Evolutionary conservation across 2,329 filamentous ascomycete species (phyloP).

Genomic region (Colletotrichum higginsianum): DNA sequence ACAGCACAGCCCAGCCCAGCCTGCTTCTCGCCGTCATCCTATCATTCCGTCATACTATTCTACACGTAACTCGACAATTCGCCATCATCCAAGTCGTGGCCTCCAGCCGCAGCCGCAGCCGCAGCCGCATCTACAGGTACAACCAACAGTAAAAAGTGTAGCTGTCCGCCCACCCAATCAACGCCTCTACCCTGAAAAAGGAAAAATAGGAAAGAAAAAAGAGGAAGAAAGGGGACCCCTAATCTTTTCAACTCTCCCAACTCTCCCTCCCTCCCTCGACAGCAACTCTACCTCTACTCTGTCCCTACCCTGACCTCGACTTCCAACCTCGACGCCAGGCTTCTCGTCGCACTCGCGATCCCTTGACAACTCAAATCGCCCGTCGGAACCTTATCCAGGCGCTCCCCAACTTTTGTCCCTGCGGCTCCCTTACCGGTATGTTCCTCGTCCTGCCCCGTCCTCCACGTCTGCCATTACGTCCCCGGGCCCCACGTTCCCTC

Average conservation of each 20-base stretch:
- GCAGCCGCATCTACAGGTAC: slow-evolving; percentile 1
- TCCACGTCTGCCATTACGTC: slow-evolving; percentile 31
- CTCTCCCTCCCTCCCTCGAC: background rate
- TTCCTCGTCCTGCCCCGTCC: background rate
- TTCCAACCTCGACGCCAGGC: background rate
- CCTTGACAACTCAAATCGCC: slow-evolving; percentile 18
- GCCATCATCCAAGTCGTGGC: slow-evolving; percentile 29
- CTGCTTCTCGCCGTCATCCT: background rate
- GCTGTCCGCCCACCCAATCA: no score
- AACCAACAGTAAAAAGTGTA: no score
- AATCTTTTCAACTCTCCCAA: background rate
- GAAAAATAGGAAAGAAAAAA: no score
- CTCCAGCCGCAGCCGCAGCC: slow-evolving; percentile 15
- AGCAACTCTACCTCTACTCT: background rate
- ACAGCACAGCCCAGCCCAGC: slow-evolving; percentile 1
- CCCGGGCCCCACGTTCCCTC: slow-evolving; percentile 27
- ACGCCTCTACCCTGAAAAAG: no score
- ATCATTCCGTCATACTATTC: background rate
- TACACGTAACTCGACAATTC: slow-evolving; percentile 19
- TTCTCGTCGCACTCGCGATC: background rate
- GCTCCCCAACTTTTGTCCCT: background rate
- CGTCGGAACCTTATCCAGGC: slow-evolving; percentile 3
- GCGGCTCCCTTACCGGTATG: background rate
- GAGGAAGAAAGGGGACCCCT: no score
- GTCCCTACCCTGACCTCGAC: background rate